Base-by-base conservation (phyloP, 306 rosid genomes). In the Sechiopsis laciniata region DNA sequence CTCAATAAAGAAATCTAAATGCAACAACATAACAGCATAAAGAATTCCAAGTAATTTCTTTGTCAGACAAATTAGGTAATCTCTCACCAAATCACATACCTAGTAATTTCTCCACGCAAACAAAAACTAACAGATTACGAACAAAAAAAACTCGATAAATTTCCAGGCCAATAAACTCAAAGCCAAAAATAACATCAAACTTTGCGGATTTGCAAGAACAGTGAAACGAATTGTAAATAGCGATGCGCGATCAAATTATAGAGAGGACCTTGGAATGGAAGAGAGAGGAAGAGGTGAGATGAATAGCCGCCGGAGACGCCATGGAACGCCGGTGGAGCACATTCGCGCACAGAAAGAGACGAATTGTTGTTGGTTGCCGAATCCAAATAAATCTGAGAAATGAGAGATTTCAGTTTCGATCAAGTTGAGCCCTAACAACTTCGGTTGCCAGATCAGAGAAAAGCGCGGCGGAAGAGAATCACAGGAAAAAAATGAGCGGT, bases 241-340 rank as follows among this genome's bases (percentile, higher is more conserved):
- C 14, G 67, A 75, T 65, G 10, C 55, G 73, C 20, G 46, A 14
- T 51, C 8, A 61, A 59, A 78, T 10, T 22, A 60, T 51, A 76
- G 50, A 65, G 56, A 52, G 67, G 29, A 86, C 88, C 90, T 79
- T 63, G 76, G 77, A 78, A 80, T 35, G 55, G 66, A 55, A 71
- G 13, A 62, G 83, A 74, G 87, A 88, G 76, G 82, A 83, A 21
- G 87, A 19, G 74, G 77, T 64, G 57, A 83, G 74, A 69, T 85
- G 85, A 75, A 80, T 61, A 42, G 88, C 69, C 40, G 87, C 81
- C 12, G 87, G 82, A 80, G 82, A 87, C 74, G 94, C 89, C 98
- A 90, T 93, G 69, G 75, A 10, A 42, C 37, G 74, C 54, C 69
- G 21, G 42, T 8, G 71, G 65, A 78, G 77, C 58, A 82, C 80